Conservation (phyloP, 2,329 filamentous ascomycete genomes). For the Venturia nashicola region DNA sequence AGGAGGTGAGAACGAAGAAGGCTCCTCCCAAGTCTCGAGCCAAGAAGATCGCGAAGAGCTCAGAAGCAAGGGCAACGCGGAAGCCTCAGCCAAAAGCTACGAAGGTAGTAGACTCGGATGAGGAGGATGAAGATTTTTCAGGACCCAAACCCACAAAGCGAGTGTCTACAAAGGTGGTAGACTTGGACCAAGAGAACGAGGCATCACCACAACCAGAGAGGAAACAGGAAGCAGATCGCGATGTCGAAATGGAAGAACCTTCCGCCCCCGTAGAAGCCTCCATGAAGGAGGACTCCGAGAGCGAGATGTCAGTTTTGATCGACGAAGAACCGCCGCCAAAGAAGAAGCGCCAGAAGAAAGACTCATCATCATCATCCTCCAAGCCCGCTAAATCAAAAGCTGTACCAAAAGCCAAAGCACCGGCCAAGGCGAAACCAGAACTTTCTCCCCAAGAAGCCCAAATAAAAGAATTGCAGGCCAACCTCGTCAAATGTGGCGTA, state of each 20-base stretch:
- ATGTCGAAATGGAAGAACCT: not conserved
- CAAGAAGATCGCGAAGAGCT: not conserved
- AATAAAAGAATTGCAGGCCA: conserved; percentile 78
- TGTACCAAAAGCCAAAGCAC: conserved; percentile 19
- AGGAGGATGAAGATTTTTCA: conserved; percentile 1
- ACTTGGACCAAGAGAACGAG: not conserved
- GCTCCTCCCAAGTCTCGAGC: not conserved
- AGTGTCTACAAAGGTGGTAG: not conserved
- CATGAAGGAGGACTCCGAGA: not conserved
- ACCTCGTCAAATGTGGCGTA: conserved; percentile 80
- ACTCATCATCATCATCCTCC: not conserved
- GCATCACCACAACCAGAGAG: not conserved
- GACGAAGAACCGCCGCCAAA: conserved; percentile 42
- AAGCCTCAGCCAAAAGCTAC: not conserved
- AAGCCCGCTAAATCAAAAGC: conserved; percentile 11
- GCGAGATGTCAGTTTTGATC: not conserved
- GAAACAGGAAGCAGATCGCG: not conserved
- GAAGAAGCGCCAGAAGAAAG: conserved; percentile 33
- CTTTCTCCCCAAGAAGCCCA: conserved; percentile 25
- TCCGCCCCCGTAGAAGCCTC: not conserved
- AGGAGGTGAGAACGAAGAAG: not conserved
- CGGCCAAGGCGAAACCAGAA: conserved; percentile 27
- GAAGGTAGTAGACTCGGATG: not conserved
- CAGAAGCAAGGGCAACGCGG: not conserved
- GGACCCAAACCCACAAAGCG: not conserved